Conservation (phyloP, 2,329 filamentous ascomycete species). For the Colletotrichum camelliae region DNA sequence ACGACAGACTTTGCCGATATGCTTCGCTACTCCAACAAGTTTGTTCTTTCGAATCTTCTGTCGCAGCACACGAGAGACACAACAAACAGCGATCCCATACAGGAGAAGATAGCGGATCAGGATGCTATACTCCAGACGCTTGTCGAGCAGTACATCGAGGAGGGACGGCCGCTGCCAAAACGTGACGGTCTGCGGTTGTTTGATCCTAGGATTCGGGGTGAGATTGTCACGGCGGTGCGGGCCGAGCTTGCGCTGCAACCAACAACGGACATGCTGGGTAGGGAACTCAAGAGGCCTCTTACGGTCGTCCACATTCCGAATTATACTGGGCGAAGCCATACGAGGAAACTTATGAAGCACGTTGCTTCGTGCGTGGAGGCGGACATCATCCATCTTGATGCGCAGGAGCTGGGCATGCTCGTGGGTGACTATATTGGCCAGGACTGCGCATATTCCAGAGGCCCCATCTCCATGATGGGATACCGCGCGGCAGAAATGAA, state of each 20-base stretch:
- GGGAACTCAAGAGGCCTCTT: conserved; percentile 35
- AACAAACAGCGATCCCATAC: neutral
- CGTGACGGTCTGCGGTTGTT: conserved; percentile 9
- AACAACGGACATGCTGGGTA: conserved; percentile 22
- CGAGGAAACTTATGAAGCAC: conserved; percentile 58
- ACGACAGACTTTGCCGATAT: conserved; percentile 21
- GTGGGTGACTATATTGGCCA: conserved; percentile 74
- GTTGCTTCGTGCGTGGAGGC: conserved; percentile 67
- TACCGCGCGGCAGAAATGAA: conserved; percentile 62
- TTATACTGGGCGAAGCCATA: conserved; percentile 28
- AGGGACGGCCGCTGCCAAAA: conserved; percentile 10
- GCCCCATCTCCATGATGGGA: conserved; percentile 58
- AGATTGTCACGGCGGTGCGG: conserved; percentile 35
- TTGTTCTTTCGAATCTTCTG: conserved; percentile 11
- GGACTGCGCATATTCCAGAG: conserved; percentile 52
- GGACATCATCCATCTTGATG: conserved; percentile 71
- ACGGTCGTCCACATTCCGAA: conserved; percentile 40
- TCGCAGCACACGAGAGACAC: conserved; percentile 15
- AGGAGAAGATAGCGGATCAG: neutral
- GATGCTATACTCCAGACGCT: neutral
- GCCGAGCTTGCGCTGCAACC: conserved; percentile 32
- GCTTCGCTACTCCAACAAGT: conserved; percentile 18
- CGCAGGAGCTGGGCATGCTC: conserved; percentile 73
- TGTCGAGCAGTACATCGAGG: conserved; percentile 17
- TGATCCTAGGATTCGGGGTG: conserved; percentile 23